Conservation (phyloP, 2,329 filamentous ascomycete genomes). For the Teratosphaeria nubilosa region DNA sequence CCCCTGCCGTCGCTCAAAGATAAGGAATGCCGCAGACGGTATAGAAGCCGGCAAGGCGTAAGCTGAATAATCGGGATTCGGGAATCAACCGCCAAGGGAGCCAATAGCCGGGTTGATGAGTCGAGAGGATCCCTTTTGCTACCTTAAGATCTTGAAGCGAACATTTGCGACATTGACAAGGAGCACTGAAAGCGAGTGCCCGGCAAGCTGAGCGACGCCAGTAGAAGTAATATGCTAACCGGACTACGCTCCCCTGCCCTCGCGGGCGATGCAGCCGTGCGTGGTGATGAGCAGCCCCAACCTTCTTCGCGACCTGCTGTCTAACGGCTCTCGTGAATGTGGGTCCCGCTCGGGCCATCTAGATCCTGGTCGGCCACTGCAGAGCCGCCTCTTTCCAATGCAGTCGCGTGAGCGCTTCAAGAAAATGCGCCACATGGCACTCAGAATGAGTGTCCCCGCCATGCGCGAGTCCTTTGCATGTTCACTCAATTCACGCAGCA, state of each 20-base stretch:
- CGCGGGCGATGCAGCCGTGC: neutral
- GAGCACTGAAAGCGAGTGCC: neutral
- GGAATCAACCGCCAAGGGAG: neutral
- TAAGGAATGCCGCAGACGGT: neutral
- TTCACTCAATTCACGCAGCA: neutral
- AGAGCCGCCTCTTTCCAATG: neutral
- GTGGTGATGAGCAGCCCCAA: neutral
- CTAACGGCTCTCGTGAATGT: neutral
- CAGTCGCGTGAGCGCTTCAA: neutral
- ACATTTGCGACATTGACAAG: neutral
- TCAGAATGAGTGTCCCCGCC: neutral
- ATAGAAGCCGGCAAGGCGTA: neutral
- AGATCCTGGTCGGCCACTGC: neutral
- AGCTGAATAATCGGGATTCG: neutral
- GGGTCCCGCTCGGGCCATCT: neutral
- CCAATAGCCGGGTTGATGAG: neutral
- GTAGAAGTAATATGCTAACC: neutral
- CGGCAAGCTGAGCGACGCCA: neutral
- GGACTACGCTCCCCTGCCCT: neutral
- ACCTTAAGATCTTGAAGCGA: neutral
- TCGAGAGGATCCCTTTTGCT: neutral
- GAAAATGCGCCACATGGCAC: neutral
- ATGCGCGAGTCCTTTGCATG: neutral
- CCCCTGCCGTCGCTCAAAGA: neutral
- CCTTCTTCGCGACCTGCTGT: neutral